phyloP scores from a whole-genome alignment of 1,139 yeast species.

The Taphrina deformans region DNA sequence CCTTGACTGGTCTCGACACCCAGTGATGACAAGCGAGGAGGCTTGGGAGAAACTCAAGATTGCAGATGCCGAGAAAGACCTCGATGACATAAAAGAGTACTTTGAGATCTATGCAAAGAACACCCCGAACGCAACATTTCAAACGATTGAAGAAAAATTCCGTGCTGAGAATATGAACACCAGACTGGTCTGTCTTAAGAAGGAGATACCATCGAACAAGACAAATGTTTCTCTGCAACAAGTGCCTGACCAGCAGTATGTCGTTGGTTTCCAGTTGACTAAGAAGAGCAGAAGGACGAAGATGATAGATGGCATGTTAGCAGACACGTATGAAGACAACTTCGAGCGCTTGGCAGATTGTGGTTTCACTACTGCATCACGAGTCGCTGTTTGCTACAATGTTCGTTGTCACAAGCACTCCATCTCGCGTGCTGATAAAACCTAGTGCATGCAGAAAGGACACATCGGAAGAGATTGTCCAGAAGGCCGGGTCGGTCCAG shows the following conservation, averaged over 20 bases:
- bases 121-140: conserved; percentile 12
- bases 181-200: background rate
- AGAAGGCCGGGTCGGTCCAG: background rate
- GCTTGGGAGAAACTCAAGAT: conserved; percentile 7
- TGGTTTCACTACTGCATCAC: conserved; percentile 1
- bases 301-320: conserved; percentile 20
- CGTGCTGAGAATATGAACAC: conserved; percentile 11
- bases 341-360: conserved; percentile 20
- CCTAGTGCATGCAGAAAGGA: conserved; percentile 17
- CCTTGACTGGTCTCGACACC: conserved; percentile 17
- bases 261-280: conserved; percentile 10
- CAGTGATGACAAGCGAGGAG: conserved; percentile 8
- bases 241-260: conserved; percentile 7
- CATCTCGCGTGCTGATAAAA: background rate
- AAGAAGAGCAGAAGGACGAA: conserved; percentile 1
- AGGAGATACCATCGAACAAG: conserved; percentile 10
- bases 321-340: conserved; percentile 15
- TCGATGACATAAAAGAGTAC: conserved; percentile 17
- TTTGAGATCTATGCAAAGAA: conserved; percentile 20
- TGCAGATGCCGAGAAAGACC: conserved; percentile 4
- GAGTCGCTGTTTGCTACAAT: conserved; percentile 10
- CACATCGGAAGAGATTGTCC: conserved; percentile 16
- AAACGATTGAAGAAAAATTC: conserved; percentile 1
- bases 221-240: conserved; percentile 6
- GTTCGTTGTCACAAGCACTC: background rate